Evolutionary conservation across 1,139 yeast species (phyloP).

Genomic region (Geotrichum aggregatum): DNA sequence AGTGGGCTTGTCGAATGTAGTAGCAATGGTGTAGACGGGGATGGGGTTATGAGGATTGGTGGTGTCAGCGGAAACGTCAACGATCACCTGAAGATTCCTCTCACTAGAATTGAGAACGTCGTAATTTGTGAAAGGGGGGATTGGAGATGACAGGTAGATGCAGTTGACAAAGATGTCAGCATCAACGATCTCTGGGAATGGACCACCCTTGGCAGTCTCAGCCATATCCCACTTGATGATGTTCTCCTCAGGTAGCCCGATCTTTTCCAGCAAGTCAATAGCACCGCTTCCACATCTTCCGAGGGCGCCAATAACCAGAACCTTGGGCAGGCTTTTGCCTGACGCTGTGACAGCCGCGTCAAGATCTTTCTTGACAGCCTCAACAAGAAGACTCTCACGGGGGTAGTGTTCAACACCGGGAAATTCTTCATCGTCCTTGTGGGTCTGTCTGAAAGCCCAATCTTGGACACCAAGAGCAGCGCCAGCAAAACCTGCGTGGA

Average conservation of each 20-base stretch:
- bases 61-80: conserved; percentile 97
- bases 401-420: conserved; percentile 74
- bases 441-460: conserved; percentile 87
- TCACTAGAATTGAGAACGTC: conserved; percentile 57
- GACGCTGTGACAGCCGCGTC: conserved; percentile 54
- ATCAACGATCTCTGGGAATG: conserved; percentile 82
- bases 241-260: conserved; percentile 82
- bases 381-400: conserved; percentile 68
- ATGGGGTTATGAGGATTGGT: conserved; percentile 97
- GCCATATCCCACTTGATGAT: conserved; percentile 93
- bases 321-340: conserved; percentile 69
- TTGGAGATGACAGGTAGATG: conserved; percentile 88
- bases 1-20: conserved; percentile 87
- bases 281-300: conserved; percentile 99
- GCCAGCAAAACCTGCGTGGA: conserved; percentile 98
- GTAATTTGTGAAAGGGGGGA: conserved; percentile 80
- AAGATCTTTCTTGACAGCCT: conserved; percentile 62
- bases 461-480: conserved; percentile 93
- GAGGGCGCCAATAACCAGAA: conserved; percentile 89
- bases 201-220: conserved; percentile 96
- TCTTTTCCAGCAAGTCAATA: conserved; percentile 69
- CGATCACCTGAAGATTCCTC: conserved; percentile 85
- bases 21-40: conserved; percentile 85
- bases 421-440: conserved; percentile 58
- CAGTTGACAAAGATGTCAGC: conserved; percentile 92